phyloP scores from a whole-genome alignment of 2,329 filamentous ascomycete genomes.

The Aspergillus awamori region DNA sequence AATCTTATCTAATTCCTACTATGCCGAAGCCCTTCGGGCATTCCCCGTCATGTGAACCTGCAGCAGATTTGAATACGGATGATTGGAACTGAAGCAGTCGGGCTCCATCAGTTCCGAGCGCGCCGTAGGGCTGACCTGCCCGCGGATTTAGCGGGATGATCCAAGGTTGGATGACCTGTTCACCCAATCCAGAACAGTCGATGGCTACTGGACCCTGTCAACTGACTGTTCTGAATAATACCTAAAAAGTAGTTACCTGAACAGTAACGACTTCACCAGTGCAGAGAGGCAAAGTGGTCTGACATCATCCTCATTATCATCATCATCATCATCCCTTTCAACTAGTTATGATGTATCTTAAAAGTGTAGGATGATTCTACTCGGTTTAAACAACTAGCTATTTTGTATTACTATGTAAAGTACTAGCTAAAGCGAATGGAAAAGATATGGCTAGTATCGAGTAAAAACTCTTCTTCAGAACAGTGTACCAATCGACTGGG shows the following conservation, averaged over 20 bases:
- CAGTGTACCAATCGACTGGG: too few relatives aligned
- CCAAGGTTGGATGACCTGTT: constrained; percentile 4
- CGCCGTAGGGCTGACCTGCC: constrained; percentile 14
- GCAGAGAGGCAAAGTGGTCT: neutral
- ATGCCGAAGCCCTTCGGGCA: neutral
- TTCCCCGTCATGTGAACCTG: neutral
- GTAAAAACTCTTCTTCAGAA: too few relatives aligned
- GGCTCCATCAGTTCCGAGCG: constrained; percentile 1
- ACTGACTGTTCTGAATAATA: too few relatives aligned
- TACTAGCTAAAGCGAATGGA: too few relatives aligned
- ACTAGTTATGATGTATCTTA: neutral
- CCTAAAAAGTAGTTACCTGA: too few relatives aligned
- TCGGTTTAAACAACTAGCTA: too few relatives aligned
- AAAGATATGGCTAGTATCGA: too few relatives aligned
- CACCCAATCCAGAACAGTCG: neutral
- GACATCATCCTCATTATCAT: constrained; percentile 7
- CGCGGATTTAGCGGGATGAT: neutral
- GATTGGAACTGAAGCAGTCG: neutral
- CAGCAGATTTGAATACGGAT: neutral
- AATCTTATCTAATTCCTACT: too few relatives aligned
- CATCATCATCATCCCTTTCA: too few relatives aligned
- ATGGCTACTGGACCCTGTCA: neutral
- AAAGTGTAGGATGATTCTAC: too few relatives aligned
- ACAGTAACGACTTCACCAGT: neutral
- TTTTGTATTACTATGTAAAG: too few relatives aligned